A percentile compares a stretch with the other conserved stretches of the same genome.
phyloP scores from a whole-genome alignment of 1,284 basidiomycete species.

The Moesziomyces sp. region DNA sequence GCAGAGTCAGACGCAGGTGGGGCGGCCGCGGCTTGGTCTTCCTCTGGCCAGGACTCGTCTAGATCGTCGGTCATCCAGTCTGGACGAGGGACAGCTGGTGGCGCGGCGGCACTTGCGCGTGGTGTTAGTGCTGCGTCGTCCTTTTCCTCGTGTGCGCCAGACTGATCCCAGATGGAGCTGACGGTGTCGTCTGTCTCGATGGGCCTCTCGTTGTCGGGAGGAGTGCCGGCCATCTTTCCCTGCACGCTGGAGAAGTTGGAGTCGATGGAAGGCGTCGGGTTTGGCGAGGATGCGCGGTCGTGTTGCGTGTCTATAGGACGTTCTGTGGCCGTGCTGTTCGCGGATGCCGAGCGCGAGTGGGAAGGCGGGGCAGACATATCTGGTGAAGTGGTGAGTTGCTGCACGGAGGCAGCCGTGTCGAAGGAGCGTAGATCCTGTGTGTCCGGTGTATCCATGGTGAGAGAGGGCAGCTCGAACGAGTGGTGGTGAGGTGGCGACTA shows the following conservation, averaged over 20 bases:
- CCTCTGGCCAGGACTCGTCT: conserved; percentile 50
- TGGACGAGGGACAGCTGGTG: conserved; percentile 10
- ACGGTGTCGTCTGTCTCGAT: conserved; percentile 14
- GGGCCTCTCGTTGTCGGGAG: conserved; percentile 13
- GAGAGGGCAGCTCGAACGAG: not conserved
- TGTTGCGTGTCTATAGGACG: conserved; percentile 7
- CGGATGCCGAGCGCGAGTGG: conserved; percentile 7
- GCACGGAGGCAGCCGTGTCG: not conserved
- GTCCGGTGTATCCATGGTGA: not conserved
- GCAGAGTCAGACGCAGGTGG: conserved; percentile 1
- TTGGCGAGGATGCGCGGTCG: conserved; percentile 10
- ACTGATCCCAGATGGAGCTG: conserved; percentile 45
- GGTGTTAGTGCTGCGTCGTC: not conserved
- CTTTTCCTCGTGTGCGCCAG: conserved; percentile 5
- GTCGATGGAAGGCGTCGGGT: conserved; percentile 37
- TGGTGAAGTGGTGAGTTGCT: not conserved
- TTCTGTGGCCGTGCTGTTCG: conserved; percentile 26
- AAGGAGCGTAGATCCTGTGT: not conserved
- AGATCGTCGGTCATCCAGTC: conserved; percentile 53
- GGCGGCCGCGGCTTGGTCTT: conserved; percentile 4
- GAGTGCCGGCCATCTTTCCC: conserved; percentile 44
- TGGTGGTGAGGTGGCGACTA: not conserved
- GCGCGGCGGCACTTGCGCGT: not conserved
- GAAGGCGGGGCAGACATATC: not conserved
- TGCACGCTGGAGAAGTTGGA: conserved; percentile 52